Evolutionary conservation across 306 rosid species (phyloP), one percentile per base, ranked within the genome.

Genomic region (Morella rubra): DNA sequence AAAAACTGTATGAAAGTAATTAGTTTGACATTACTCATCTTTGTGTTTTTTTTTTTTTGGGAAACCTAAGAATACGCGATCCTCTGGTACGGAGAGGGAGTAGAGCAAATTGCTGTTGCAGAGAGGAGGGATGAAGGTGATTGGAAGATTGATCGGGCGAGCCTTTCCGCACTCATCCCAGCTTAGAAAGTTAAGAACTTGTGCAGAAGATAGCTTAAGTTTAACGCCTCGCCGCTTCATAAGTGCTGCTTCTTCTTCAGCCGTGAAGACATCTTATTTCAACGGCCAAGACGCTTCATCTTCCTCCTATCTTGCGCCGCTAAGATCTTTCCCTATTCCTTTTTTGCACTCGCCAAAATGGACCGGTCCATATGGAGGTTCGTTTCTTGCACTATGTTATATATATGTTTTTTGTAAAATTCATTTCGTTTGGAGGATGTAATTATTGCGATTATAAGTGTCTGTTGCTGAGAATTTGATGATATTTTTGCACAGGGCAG

Each of bases 401-500:
- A 24, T 24, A 24, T 24, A 24, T 24, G 1, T 24, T 0, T 24
- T 24, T 27, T 27, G 32, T 27, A 27, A 27, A 27, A 27, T 27
- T 27, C 32, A 27, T 27, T 27, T 27, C 42, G 22, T 27, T 60
- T 60, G 14, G 16, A 24, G 20, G 6, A 18, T n/a, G 8, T 18
- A 27, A 24, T 24, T 7, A 16, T 16, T 65, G 6, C 20, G 0
- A 10, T 22, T 58, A 19, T 59, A 20, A 24, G 10, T 19, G 20
- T 22, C 54, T 27, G 11, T 4, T 42, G 52, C 13, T 49, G 1
- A 49, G 52, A 14, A 5, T 49, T 58, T 58, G 64, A 58, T 58
- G 11, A 58, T 52, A 22, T 58, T 19, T 54, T 80, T 69, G 46
- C 46, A 47, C 86, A 90, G 94, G 86, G 80, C 94, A 90, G 81